These are phyloP conservation scores for Lactarius indigo DNA, from an alignment of 768 basidiomycete species.

Conservation along the genomic window DNA sequence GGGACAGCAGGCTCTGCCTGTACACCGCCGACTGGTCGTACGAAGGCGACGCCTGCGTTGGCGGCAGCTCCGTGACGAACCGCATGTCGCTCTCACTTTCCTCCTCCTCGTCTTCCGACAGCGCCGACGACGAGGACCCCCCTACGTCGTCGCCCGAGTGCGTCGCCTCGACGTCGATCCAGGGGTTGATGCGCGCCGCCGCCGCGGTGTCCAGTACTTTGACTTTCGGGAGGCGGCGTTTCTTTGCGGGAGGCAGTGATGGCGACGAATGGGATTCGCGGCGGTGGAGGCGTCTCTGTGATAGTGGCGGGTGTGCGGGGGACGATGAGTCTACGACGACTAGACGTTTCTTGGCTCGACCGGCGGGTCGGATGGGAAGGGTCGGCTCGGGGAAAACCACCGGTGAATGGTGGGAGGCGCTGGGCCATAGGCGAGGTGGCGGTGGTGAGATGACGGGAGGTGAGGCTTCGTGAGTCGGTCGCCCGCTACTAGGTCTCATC, in stretches of 20 bases:
- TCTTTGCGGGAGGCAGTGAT: constrained; percentile 19
- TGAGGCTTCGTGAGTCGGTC: constrained; percentile 29
- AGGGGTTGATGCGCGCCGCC: constrained; percentile 39
- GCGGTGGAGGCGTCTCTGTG: constrained; percentile 31
- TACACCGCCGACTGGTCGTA: constrained; percentile 75
- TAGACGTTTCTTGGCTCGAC: constrained; percentile 31
- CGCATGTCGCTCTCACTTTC: constrained; percentile 61
- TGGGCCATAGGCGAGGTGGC: constrained; percentile 28
- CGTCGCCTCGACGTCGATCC: constrained; percentile 65
- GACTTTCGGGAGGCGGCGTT: constrained; percentile 27
- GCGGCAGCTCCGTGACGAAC: constrained; percentile 60
- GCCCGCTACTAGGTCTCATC: background rate
- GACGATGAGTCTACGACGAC: constrained; percentile 32
- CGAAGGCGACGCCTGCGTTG: constrained; percentile 65
- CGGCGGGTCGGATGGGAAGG: constrained; percentile 44
- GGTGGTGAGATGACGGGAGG: constrained; percentile 36
- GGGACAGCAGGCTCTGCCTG: constrained; percentile 69
- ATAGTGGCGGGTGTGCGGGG: constrained; percentile 34
- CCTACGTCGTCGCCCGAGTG: constrained; percentile 82
- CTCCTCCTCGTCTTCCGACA: constrained; percentile 35
- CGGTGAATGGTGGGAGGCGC: constrained; percentile 18
- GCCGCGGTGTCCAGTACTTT: constrained; percentile 32
- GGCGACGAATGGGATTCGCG: background rate
- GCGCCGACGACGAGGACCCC: constrained; percentile 49
- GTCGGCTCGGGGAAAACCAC: constrained; percentile 37